A percentile compares a stretch with the other conserved stretches of the same genome.
Evolutionary conservation across 2,329 filamentous ascomycete genomes (phyloP).

Genomic region (Colletotrichum ledebouriae): DNA sequence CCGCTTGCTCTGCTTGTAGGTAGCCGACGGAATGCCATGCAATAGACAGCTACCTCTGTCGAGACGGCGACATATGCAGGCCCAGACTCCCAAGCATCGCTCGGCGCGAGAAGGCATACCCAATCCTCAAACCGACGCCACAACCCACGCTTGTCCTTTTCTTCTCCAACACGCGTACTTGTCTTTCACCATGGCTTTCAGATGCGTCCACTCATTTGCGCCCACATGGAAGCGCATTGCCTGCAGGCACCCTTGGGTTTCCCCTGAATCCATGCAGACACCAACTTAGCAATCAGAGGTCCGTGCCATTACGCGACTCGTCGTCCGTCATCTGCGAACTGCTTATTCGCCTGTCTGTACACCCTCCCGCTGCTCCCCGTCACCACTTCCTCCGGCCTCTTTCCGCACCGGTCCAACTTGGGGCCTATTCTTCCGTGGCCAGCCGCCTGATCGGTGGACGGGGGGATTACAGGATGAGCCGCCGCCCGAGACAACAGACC

Average conservation of each 20-base stretch:
- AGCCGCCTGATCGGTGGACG: background rate
- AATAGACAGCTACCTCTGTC: too few relatives aligned
- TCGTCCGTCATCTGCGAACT: background rate
- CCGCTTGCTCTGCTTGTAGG: background rate
- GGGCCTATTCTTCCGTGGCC: background rate
- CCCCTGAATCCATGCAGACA: conserved; percentile 36
- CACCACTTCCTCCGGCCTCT: conserved; percentile 18
- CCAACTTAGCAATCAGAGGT: conserved; percentile 29
- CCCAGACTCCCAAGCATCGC: too few relatives aligned
- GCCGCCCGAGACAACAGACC: background rate
- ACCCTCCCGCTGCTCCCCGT: conserved; percentile 23
- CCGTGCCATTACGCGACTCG: conserved; percentile 30
- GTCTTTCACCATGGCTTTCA: background rate
- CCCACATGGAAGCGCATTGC: conserved; percentile 33
- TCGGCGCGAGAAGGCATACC: too few relatives aligned
- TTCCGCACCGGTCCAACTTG: conserved; percentile 5
- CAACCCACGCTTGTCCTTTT: too few relatives aligned
- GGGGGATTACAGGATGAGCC: conserved; percentile 23
- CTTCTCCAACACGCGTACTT: too few relatives aligned
- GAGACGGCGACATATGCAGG: too few relatives aligned
- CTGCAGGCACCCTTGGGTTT: conserved; percentile 33
- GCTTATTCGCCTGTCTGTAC: conserved; percentile 26
- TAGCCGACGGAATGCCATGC: too few relatives aligned
- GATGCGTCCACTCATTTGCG: conserved; percentile 28
- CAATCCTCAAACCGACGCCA: too few relatives aligned